These are phyloP conservation scores for Linnemannia hyalina DNA, from an alignment of 192 early-diverging fungal species.

Conservation along the genomic window DNA sequence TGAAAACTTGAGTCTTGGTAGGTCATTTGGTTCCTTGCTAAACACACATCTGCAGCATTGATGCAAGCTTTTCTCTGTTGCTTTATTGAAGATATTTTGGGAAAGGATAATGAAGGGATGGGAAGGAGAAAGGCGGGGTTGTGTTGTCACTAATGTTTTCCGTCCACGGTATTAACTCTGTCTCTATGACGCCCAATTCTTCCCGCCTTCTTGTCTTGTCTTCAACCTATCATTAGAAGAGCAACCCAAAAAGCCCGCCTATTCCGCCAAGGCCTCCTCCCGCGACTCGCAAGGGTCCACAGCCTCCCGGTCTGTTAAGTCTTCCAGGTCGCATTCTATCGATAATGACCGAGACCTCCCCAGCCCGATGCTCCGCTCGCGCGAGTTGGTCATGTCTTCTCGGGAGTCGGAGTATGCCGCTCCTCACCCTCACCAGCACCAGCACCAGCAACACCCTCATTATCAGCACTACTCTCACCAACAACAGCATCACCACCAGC, in stretches of 20 bases:
- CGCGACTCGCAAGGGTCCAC: conserved; percentile 43
- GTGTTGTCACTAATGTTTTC: neutral
- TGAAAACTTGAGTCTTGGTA: conserved; percentile 48
- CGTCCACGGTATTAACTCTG: conserved; percentile 4
- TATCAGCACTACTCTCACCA: neutral
- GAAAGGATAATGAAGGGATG: neutral
- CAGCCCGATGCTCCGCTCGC: conserved; percentile 33
- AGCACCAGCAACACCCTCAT: neutral
- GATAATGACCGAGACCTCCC: conserved; percentile 31
- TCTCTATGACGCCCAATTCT: neutral
- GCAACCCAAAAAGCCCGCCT: conserved; percentile 47
- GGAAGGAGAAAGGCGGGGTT: neutral
- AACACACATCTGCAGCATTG: no score
- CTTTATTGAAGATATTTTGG: neutral
- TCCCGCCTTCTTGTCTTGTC: neutral
- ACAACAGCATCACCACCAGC: neutral
- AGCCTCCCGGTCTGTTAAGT: conserved; percentile 27
- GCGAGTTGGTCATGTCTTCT: conserved; percentile 19
- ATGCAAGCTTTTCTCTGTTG: neutral
- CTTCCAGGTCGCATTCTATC: conserved; percentile 39
- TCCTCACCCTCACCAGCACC: neutral
- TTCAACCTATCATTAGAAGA: conserved; percentile 24
- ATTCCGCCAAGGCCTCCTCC: conserved; percentile 51
- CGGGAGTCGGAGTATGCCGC: conserved; percentile 16
- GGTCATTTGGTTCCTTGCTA: neutral